phyloP scores from a whole-genome alignment of 2,329 filamentous ascomycete species.

The Aspergillus neoniger region DNA sequence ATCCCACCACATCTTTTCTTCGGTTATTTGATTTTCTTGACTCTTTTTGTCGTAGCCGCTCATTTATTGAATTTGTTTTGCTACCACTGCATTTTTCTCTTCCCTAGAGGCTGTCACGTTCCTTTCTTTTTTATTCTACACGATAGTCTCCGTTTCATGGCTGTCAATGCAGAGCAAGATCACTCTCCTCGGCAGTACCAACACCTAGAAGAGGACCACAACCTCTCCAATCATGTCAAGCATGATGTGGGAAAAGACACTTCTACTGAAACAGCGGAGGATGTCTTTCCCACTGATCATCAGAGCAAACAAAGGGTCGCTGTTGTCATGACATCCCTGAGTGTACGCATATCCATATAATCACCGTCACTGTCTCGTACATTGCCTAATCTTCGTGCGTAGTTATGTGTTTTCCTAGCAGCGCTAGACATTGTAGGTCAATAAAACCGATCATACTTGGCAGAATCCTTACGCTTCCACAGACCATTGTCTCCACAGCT shows the following conservation, averaged over 20 bases:
- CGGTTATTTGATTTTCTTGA: not conserved
- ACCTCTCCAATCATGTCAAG: not conserved
- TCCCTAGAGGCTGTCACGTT: not conserved
- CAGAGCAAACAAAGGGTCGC: constrained; percentile 5
- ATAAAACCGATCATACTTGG: not conserved
- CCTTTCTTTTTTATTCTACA: not conserved
- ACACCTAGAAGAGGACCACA: not conserved
- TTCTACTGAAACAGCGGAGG: not conserved
- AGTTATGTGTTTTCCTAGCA: constrained; percentile 5
- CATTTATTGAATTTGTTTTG: not conserved
- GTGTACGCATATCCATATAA: not conserved
- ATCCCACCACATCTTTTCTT: not conserved
- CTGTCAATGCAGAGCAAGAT: not conserved
- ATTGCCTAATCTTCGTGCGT: not conserved
- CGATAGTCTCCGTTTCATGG: not conserved
- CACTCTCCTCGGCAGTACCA: not conserved
- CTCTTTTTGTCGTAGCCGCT: not conserved
- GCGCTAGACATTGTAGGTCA: not conserved
- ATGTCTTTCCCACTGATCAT: not conserved
- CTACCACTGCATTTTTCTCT: not conserved
- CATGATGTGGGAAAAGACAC: not conserved
- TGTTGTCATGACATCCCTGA: not conserved
- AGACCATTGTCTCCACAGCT: constrained; percentile 37
- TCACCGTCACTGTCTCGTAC: not conserved
- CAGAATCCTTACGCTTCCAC: not conserved